Evolutionary conservation across 2,329 filamentous ascomycete species (phyloP).

Genomic region (Purpureocillium takamizusanense): DNA sequence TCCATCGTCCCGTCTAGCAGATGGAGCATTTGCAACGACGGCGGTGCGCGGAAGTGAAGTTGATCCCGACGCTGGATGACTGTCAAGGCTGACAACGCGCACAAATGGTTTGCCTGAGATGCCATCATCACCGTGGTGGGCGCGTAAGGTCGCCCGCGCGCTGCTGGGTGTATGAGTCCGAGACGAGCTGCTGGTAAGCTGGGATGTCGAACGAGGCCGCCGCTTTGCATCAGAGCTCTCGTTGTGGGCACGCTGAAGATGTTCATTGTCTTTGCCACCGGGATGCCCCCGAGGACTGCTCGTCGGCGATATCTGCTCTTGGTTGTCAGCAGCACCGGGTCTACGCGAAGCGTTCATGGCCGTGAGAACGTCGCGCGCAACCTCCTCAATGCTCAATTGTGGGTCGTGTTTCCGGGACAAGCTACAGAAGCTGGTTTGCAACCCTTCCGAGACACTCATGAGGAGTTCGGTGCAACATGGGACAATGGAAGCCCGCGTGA

Average conservation of each 20-base stretch:
- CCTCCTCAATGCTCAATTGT: constrained; percentile 31
- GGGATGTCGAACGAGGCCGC: constrained; percentile 11
- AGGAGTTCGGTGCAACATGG: constrained; percentile 41
- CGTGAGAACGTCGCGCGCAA: constrained; percentile 37
- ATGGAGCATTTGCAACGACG: not conserved
- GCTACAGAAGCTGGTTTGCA: constrained; percentile 41
- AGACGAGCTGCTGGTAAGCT: constrained; percentile 10
- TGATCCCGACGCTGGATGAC: constrained; percentile 7
- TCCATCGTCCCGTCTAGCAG: not conserved
- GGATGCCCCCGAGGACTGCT: not conserved
- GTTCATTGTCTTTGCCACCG: constrained; percentile 1
- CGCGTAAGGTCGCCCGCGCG: constrained; percentile 11
- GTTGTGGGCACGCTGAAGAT: not conserved
- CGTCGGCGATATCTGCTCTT: not conserved
- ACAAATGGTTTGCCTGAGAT: constrained; percentile 47
- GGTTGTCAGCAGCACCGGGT: not conserved
- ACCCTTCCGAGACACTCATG: constrained; percentile 35
- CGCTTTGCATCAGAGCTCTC: constrained; percentile 6
- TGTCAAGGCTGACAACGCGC: constrained; percentile 30
- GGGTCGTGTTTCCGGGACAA: constrained; percentile 31
- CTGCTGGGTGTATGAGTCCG: constrained; percentile 13
- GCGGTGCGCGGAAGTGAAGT: constrained; percentile 4
- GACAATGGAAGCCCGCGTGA: constrained; percentile 30
- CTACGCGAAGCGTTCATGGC: constrained; percentile 13
- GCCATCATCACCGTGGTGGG: constrained; percentile 31